Base-by-base conservation (phyloP, 2,329 filamentous ascomycete genomes). In the Diplodia corticola region DNA sequence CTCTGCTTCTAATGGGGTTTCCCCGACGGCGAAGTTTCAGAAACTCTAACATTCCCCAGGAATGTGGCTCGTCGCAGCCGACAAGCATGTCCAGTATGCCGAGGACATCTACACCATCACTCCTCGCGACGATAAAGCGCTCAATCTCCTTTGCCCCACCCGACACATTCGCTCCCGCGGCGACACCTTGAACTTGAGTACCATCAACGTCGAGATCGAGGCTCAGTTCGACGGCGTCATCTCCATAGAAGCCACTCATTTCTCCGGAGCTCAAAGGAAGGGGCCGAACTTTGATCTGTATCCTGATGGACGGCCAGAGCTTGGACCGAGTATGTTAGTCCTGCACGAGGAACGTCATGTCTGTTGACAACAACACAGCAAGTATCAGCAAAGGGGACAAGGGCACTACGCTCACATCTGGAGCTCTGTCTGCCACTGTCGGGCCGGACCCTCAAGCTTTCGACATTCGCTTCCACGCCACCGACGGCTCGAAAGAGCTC, bases 1-100 rank as follows among this genome's bases (percentile, higher is more conserved):
- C 17, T 50, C 24, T 26, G 22, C 3, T 15, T 50, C 24, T 6
- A 13, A 50, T 26, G 48, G 12, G 9, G 7, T 24, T 12, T 24
- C n/a, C 9, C 9, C 20, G 20, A n/a, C 20, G 10, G 37, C 30
- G 12, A 26, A 40, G 5, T 37, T n/a, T 15, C 59, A 30, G 63
- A 22, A 15, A 22, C 44, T 20, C 61, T 54, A 35, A 64, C 61
- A 28, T 7, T 2, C 10, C 33, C 17, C 53, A 82, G 81, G 80
- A 69, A 88, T 89, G 88, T 90, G 88, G 88, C 79, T 89, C 57
- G 81, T 84, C 49, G 86, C 84, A 66, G 84, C 87, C 75, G 85
- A 83, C 68, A 83, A 88, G 73, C 80, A 81, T 59, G 81, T 88
- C 28, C 86, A 89, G 72, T 89, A 89, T 70, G 88, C 88, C 37